Percentiles rank a stretch among this genome's conserved stretches.
phyloP scores from a whole-genome alignment of 768 basidiomycete species.

The Boletales sp. region DNA sequence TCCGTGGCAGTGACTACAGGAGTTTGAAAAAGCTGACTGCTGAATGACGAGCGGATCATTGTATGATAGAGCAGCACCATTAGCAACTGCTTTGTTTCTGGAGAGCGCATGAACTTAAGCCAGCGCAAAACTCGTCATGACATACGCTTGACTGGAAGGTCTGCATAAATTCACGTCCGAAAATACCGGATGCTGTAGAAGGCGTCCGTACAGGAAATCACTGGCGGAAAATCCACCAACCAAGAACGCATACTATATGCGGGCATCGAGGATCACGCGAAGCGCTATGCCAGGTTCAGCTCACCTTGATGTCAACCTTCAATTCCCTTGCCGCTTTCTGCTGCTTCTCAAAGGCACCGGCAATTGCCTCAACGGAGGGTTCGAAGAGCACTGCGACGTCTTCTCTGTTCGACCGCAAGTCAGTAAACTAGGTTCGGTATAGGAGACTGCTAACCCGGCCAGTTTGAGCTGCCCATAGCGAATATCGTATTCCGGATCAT shows the following conservation, averaged over 20 bases:
- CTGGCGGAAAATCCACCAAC: constrained; percentile 51
- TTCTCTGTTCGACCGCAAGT: constrained; percentile 15
- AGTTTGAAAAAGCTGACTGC: too few species aligned
- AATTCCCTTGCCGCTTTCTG: constrained; percentile 11
- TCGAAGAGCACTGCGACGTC: constrained; percentile 41
- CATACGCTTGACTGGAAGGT: constrained; percentile 49
- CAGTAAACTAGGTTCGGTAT: not conserved
- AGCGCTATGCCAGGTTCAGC: not conserved
- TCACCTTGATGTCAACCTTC: constrained; percentile 25
- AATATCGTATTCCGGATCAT: constrained; percentile 33
- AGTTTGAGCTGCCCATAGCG: constrained; percentile 37
- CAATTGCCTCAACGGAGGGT: constrained; percentile 36
- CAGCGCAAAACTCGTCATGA: not conserved
- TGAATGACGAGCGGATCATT: constrained; percentile 8
- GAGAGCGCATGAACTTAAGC: not conserved
- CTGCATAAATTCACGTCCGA: constrained; percentile 39
- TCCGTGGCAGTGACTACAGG: too few species aligned
- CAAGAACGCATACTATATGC: constrained; percentile 35
- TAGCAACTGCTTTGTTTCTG: not conserved
- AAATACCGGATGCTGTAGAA: constrained; percentile 24
- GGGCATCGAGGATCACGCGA: not conserved
- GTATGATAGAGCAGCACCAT: not conserved
- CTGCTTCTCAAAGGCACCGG: constrained; percentile 32
- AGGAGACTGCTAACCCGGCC: constrained; percentile 26
- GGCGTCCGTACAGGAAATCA: constrained; percentile 40